A percentile compares a stretch with the other conserved stretches of the same genome.
Conservation (phyloP, 495 filamentous ascomycete genomes). For the Aspergillus affinis region DNA sequence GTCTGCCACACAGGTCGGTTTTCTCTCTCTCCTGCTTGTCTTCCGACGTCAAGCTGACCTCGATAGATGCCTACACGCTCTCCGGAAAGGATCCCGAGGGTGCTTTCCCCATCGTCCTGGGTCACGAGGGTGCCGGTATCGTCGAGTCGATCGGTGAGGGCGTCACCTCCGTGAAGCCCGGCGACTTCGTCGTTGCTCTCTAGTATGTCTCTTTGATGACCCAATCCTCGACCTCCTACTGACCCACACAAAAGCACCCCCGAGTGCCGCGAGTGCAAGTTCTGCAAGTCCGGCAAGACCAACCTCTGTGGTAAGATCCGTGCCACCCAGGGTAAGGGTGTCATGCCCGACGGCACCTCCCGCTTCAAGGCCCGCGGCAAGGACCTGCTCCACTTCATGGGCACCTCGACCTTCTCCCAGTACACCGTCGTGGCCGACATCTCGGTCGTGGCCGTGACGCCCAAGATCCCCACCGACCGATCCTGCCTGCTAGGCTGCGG, state of each 20-base stretch:
- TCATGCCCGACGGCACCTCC: slow-evolving; percentile 97
- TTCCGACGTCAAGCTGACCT: not conserved
- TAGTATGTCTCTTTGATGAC: slow-evolving; percentile 59
- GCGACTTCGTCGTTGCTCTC: slow-evolving; percentile 83
- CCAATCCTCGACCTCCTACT: not conserved
- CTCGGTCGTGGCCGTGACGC: slow-evolving; percentile 91
- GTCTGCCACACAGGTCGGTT: slow-evolving; percentile 92
- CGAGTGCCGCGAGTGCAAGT: slow-evolving; percentile 97
- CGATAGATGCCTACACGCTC: slow-evolving; percentile 90
- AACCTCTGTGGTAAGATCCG: slow-evolving; percentile 99
- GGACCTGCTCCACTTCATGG: slow-evolving; percentile 98
- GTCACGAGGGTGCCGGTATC: slow-evolving; percentile 95
- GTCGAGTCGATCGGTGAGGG: slow-evolving; percentile 97
- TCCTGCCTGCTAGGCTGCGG: slow-evolving; percentile 95
- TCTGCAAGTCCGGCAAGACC: slow-evolving; percentile 99
- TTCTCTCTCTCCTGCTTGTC: not conserved
- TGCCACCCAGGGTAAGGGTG: slow-evolving; percentile 92
- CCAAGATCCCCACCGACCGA: slow-evolving; percentile 88
- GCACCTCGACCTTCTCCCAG: slow-evolving; percentile 96
- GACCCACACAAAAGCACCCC: slow-evolving; percentile 68
- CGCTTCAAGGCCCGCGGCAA: slow-evolving; percentile 94
- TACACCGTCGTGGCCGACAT: slow-evolving; percentile 99
- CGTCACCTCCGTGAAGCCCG: slow-evolving; percentile 86
- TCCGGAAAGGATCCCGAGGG: slow-evolving; percentile 98
- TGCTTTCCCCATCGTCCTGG: slow-evolving; percentile 93